Evolutionary conservation across 495 filamentous ascomycete genomes (phyloP).

Genomic region (Massariosphaeria phaeospora): DNA sequence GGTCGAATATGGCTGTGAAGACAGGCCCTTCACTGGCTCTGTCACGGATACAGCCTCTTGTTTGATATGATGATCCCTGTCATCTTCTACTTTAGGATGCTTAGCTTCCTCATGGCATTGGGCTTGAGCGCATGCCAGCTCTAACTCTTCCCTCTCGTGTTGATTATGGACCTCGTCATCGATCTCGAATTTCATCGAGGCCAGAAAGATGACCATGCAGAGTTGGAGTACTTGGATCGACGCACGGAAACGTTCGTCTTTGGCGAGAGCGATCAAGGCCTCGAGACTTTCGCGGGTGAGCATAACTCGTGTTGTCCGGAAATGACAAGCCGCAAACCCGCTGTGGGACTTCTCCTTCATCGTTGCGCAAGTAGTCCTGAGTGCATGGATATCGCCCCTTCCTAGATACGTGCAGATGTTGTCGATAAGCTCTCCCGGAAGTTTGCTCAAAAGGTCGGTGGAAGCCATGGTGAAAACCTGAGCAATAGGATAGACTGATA

Average conservation of each 20-base stretch:
- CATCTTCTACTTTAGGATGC: background rate
- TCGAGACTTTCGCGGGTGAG: constrained; percentile 6
- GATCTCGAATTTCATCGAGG: background rate
- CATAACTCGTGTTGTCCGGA: constrained; percentile 1
- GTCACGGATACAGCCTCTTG: no score
- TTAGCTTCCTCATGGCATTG: no score
- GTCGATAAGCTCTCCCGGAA: constrained; percentile 4
- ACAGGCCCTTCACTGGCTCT: no score
- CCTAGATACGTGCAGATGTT: background rate
- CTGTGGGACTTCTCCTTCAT: background rate
- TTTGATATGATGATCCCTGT: background rate
- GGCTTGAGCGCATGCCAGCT: background rate
- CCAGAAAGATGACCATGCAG: background rate
- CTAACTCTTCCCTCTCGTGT: background rate
- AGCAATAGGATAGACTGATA: background rate
- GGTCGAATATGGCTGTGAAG: no score
- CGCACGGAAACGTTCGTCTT: background rate
- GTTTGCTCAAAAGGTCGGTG: background rate
- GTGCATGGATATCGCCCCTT: background rate
- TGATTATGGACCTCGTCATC: background rate
- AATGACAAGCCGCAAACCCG: background rate
- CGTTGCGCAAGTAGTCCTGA: background rate
- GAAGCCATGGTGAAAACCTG: background rate
- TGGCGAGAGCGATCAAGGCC: background rate
- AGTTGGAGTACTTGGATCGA: constrained; percentile 2